These are phyloP conservation scores for Rhynchosporium agropyri DNA, from an alignment of 2,329 filamentous ascomycete genomes.

Conservation along the genomic window DNA sequence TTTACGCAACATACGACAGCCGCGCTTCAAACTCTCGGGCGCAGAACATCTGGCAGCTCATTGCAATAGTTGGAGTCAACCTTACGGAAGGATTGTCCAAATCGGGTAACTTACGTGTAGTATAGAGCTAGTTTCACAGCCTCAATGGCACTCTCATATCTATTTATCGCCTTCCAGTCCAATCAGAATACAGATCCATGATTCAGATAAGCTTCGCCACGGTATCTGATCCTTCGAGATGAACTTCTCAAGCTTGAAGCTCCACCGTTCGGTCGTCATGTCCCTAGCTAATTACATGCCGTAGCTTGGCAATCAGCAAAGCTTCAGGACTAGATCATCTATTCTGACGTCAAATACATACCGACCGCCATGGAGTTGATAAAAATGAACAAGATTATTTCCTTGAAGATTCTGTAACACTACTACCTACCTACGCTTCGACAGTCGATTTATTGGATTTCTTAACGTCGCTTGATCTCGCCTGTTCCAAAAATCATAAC, in stretches of 20 bases:
- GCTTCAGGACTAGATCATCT: conserved; percentile 4
- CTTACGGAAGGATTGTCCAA: not conserved
- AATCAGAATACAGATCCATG: not conserved
- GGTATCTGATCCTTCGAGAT: conserved; percentile 7
- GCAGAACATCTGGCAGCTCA: not conserved
- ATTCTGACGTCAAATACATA: not conserved
- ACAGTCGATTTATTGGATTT: not conserved
- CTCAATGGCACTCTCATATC: not conserved
- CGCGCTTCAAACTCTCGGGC: not conserved
- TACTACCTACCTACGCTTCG: too few relatives aligned
- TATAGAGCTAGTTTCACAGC: not conserved
- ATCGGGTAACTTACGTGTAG: conserved; percentile 7
- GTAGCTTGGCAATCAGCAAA: conserved; percentile 10
- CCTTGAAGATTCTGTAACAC: not conserved
- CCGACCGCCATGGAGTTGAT: not conserved
- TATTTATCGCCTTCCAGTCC: not conserved
- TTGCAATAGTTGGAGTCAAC: not conserved
- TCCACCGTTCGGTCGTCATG: not conserved
- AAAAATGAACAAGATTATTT: not conserved
- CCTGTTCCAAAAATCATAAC: not conserved
- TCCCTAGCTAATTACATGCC: conserved; percentile 5
- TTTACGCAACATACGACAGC: not conserved
- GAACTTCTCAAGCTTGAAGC: not conserved
- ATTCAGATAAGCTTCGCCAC: conserved; percentile 9
- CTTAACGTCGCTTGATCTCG: not conserved